These are phyloP conservation scores for Anthracocystis walkeri DNA, from an alignment of 1,284 basidiomycete genomes.

Conservation along the genomic window DNA sequence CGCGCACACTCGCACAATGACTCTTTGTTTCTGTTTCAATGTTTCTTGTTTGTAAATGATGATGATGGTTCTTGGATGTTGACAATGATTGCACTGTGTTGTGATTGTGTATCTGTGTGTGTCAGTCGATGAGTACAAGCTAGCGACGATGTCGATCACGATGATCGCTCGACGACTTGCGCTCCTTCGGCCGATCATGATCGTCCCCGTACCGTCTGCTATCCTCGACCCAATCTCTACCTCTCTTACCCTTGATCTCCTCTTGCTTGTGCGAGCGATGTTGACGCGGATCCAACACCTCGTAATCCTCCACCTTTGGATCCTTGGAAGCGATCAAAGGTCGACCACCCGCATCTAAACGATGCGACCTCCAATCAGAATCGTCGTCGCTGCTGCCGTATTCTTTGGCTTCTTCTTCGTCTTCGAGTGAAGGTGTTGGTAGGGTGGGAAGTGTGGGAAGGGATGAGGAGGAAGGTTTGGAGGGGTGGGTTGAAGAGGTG, in stretches of 20 bases:
- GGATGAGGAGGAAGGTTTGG: not conserved
- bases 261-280: not conserved
- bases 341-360: conserved; percentile 50
- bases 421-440: conserved; percentile 9
- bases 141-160: conserved; percentile 1
- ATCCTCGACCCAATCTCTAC: conserved; percentile 54
- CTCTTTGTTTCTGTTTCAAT: not conserved
- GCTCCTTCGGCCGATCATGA: not conserved
- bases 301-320: conserved; percentile 53
- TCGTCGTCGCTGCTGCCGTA: conserved; percentile 64
- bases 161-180: conserved; percentile 1
- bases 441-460: not conserved
- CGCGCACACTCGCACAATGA: no score
- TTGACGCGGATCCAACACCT: conserved; percentile 54
- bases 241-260: conserved; percentile 27
- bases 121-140: not conserved
- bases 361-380: conserved; percentile 33
- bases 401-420: conserved; percentile 47
- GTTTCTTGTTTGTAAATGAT: conserved; percentile 18
- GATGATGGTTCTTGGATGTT: not conserved
- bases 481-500: not conserved
- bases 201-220: conserved; percentile 5
- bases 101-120: not conserved
- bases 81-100: not conserved
- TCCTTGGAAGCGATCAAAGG: conserved; percentile 20